Base-by-base conservation (phyloP, 1,284 basidiomycete genomes). In the Tilletia caries region DNA sequence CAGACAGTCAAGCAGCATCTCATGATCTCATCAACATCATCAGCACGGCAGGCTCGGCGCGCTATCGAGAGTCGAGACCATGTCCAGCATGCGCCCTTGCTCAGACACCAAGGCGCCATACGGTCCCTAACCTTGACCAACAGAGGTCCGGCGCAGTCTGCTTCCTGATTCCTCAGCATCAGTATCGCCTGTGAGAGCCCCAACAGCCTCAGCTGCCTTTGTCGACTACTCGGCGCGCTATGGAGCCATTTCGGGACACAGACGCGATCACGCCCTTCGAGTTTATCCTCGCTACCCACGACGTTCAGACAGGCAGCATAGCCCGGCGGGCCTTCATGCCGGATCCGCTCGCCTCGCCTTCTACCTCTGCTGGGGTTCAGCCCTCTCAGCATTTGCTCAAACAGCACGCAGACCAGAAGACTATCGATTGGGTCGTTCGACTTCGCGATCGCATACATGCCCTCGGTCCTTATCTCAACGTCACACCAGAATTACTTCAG, bases 211-310 rank as follows among this genome's bases (percentile, higher is more conserved):
- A 4, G 72, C 73, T 46, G 75, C 76, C 1, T 83, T 82, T 58
- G 72, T 75, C 44, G 78, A 83, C 73, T 83, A 75, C 60, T 65
- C 74, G 5, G 75, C 75, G 0, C 65, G 81, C 3, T 83, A 83
- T 67, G 81, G 81, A 5, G 77, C 81, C 0, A 80, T 82, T n/a
- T 10, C 75, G 81, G 2, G 77, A 76, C 18, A 67, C 78, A 50
- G 81, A 83, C 50, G 48, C 72, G 4, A 71, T 75, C 27, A 83
- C 79, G 27, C 68, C 82, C 15, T 79, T 75, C 54, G 81, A 83
- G 72, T 68, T 69, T 0, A 67, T 83, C 1, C 75, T 83, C 75
- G 77, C 76, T 25, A 46, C 73, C 1, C 60, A 78, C 10, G 79
- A 73, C 23, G 74, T 76, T 29, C 68, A 76, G 20, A 73, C 74